Evolutionary conservation across 1,284 basidiomycete genomes (phyloP), one percentile per base, ranked within the genome.

Genomic region (Moesziomyces globuligerus): DNA sequence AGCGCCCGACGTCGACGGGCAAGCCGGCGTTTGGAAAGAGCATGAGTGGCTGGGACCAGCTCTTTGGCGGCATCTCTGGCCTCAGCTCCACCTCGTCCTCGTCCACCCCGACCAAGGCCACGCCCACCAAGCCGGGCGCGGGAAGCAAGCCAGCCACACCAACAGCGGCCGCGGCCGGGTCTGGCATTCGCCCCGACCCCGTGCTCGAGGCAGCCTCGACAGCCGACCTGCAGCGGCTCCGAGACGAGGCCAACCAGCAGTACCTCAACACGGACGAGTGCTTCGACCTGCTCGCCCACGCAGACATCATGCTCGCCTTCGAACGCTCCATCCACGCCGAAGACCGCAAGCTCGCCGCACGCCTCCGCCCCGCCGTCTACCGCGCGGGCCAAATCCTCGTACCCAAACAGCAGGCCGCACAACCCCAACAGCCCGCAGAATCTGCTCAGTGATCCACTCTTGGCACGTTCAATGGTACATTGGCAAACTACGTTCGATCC

Each of bases 291-390:
- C 36, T 75, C 17, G 72, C 61, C 3, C 69, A 72, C 20, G 68
- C 72, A 15, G 72, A 75, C 34, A 72, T 75, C 40, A 75, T 72
- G 68, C 7, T 49, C 34, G 62, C 69, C 10, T 75, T 75, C 23
- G 72, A 75, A 25, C 45, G 62, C 24, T 48, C 48, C 6, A 32
- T 65, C 23, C 45, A 44, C 23, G 36, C 44, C 2, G 46, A 67
- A 13, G 64, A 67, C 32, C 28, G 48, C n/a, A 58, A 50, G 39
- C 23, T 64, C 25, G 53, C 60, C 5, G 26, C 23, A 20, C 29
- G 48, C 29, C 23, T 72, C 23, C 25, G 64, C 23, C 62, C 62
- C 18, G 39, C 21, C 3, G 24, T 54, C 8, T 72, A 52, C 48
- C 39, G 41, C 17, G 69, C 69, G 3, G 69, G 69, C 2, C 25